Base-by-base conservation (phyloP, 352 stramenopile species). In the Pythium graminicola region DNA sequence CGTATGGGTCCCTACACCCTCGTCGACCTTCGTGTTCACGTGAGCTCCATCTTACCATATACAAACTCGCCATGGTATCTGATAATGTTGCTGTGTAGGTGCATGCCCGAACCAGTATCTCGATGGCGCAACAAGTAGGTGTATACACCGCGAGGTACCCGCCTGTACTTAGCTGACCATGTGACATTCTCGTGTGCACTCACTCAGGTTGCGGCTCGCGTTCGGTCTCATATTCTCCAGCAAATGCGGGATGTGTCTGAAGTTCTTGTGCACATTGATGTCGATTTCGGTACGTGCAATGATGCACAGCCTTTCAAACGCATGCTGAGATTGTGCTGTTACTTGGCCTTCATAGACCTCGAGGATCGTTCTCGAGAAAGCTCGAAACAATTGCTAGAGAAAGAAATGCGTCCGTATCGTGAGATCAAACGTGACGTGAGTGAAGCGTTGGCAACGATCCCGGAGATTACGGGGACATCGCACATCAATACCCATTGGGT, bases 1-100 rank as follows among this genome's bases (percentile, higher is more conserved):
- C 75, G 82, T 42, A 95, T 95, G 85, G 85, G 85, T 5, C 81
- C 82, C 11, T 95, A 93, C 57, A 91, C 82, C 2, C 56, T 93
- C 3, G 85, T 95, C 14, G 85, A 95, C 42, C 56, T 95, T 32
- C 81, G 82, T 10, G 72, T 93, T 43, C 81, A 95, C 59, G 82
- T 93, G 67, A 51, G 80, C 75, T 6, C 42, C 42, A 19, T 22
- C 3, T 42, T 16, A n/a, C n/a, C n/a, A n/a, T n/a, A n/a, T n/a
- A n/a, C n/a, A n/a, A n/a, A n/a, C n/a, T n/a, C n/a, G n/a, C n/a
- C n/a, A n/a, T n/a, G n/a, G n/a, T n/a, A n/a, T n/a, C n/a, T n/a
- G n/a, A n/a, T n/a, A n/a, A n/a, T n/a, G n/a, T n/a, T n/a, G n/a
- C n/a, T 38, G 28, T 26, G 16, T 35, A 89, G 79, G 56, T 89